These are phyloP conservation scores for Colletotrichum cereale DNA, from an alignment of 2,329 filamentous ascomycete species.

Conservation along the genomic window DNA sequence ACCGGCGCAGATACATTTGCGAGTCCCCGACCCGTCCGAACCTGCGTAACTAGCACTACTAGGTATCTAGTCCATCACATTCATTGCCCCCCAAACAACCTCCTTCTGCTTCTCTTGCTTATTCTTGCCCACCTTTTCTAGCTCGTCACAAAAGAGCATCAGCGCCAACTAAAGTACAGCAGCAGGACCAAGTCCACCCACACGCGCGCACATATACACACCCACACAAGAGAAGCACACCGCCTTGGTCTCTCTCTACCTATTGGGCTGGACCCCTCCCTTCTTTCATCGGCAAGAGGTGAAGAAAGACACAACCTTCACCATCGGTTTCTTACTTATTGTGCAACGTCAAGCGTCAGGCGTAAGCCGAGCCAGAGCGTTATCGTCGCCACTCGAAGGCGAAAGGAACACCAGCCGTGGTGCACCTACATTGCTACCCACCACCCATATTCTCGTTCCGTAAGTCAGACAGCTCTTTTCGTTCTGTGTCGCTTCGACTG, in stretches of 20 bases:
- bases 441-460: slow-evolving; percentile 10
- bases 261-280: background rate
- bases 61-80: background rate
- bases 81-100: background rate
- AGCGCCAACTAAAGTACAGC: slow-evolving; percentile 7
- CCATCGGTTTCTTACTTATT: background rate
- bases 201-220: background rate
- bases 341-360: slow-evolving; percentile 28
- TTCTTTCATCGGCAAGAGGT: background rate
- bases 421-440: slow-evolving; percentile 23
- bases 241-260: slow-evolving; percentile 1
- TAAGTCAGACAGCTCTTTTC: slow-evolving; percentile 30
- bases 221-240: slow-evolving; percentile 11
- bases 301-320: background rate
- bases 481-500: slow-evolving; percentile 11
- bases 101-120: background rate
- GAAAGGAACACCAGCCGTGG: slow-evolving; percentile 29
- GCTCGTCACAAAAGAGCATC: slow-evolving; percentile 3
- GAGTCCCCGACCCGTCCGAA: slow-evolving; percentile 34
- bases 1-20: slow-evolving; percentile 6
- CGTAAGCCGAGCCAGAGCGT: slow-evolving; percentile 31
- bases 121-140: background rate
- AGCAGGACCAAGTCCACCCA: slow-evolving; percentile 9
- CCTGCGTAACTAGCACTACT: slow-evolving; percentile 14
- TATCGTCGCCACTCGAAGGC: slow-evolving; percentile 12